Conservation (phyloP, 2,329 filamentous ascomycete species). For the Tothia fuscella region DNA sequence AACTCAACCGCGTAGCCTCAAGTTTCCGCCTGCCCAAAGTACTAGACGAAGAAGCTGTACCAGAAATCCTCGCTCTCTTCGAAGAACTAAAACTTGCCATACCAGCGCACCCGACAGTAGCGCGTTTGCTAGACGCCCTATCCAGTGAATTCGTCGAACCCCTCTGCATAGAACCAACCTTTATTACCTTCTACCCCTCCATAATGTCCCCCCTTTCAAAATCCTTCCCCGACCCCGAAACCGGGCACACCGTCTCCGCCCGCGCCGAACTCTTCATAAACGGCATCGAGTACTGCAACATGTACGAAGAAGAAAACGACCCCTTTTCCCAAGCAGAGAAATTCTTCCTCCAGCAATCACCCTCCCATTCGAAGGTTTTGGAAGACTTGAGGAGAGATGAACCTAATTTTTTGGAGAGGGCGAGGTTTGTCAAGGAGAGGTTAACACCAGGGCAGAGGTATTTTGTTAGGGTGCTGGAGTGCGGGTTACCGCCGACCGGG, state of each 20-base stretch:
- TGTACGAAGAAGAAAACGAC: constrained; percentile 97
- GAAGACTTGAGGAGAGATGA: not conserved
- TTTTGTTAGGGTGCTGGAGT: constrained; percentile 75
- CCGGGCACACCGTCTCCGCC: constrained; percentile 62
- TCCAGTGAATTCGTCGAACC: constrained; percentile 68
- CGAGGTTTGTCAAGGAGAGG: constrained; percentile 12
- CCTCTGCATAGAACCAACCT: constrained; percentile 58
- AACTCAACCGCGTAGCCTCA: not conserved
- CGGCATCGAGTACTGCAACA: constrained; percentile 78
- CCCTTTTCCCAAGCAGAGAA: constrained; percentile 78
- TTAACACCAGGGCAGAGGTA: constrained; percentile 18
- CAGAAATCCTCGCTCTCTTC: constrained; percentile 47
- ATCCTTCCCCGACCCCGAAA: constrained; percentile 57
- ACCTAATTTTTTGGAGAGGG: constrained; percentile 8
- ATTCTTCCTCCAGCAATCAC: constrained; percentile 48
- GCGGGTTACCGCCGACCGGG: constrained; percentile 86
- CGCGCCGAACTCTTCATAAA: constrained; percentile 76
- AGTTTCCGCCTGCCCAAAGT: constrained; percentile 38
- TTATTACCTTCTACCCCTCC: constrained; percentile 81
- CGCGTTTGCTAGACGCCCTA: constrained; percentile 70
- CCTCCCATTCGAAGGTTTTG: not conserved
- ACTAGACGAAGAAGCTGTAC: constrained; percentile 26
- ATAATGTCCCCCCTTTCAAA: constrained; percentile 88
- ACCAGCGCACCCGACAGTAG: constrained; percentile 25
- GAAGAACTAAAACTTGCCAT: constrained; percentile 23